Evolutionary conservation across 164 flowering plant species (phyloP).

Genomic region (Santalum album): DNA sequence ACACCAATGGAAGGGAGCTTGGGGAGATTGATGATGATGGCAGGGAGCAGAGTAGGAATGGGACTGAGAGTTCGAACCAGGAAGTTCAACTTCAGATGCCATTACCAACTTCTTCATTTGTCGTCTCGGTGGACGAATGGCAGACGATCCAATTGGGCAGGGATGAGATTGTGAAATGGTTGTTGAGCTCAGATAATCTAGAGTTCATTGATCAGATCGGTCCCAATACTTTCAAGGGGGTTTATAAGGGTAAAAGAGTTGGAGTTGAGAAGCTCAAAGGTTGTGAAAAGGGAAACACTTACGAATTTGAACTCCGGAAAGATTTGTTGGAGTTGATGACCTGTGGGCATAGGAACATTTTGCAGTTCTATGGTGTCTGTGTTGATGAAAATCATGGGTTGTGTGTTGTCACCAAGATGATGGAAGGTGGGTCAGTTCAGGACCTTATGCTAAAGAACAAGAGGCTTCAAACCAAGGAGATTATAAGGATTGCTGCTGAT

Average conservation of each 20-base stretch:
- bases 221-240: constrained; percentile 63
- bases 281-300: constrained; percentile 79
- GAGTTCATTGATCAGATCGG: constrained; percentile 75
- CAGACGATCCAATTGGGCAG: constrained; percentile 69
- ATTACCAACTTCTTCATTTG: constrained; percentile 39
- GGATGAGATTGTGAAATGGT: constrained; percentile 65
- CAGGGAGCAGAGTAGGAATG: constrained; percentile 31
- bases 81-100: constrained; percentile 49
- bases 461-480: constrained; percentile 63
- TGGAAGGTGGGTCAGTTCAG: constrained; percentile 87
- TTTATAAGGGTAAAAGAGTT: constrained; percentile 62
- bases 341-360: constrained; percentile 75
- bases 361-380: constrained; percentile 71
- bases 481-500: constrained; percentile 66
- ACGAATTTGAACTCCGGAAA: constrained; percentile 59
- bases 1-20: constrained; percentile 30
- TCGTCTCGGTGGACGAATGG: constrained; percentile 81
- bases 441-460: constrained; percentile 57
- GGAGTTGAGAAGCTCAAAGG: constrained; percentile 77
- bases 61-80: constrained; percentile 26
- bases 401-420: constrained; percentile 73
- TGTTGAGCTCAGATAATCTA: constrained; percentile 58
- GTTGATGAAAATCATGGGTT: constrained; percentile 78
- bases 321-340: constrained; percentile 88
- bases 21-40: constrained; percentile 48